Evolutionary conservation across 371 early-diverging fungal species (phyloP), one percentile per base, ranked within the genome.

Genomic region (Nematocida ironsii): DNA sequence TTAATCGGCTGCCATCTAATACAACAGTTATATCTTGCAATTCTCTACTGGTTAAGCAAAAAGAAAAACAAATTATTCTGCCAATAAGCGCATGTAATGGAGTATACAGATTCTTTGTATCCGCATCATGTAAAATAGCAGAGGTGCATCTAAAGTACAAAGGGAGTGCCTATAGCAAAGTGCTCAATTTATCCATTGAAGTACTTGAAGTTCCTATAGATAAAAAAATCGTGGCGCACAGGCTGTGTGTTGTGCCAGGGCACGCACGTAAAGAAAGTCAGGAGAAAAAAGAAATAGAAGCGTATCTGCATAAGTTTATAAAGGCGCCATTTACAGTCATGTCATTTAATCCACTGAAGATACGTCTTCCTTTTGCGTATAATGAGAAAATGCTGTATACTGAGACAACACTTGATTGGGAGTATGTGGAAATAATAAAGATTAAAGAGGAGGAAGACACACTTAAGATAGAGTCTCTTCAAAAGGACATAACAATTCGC

Each of bases 101-200:
- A 5, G 42, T 58, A 33, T 69, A 33, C 58, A 72, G 39, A 7
- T 72, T 42, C 9, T 64, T 64, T 44, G 27, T 64, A 42, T 25
- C 18, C 2, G 9, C 58, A 4, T 40, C 72, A 44, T 72, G 40
- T 40, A 33, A 7, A 13, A 9, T 57, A n/a, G n/a, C 27, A 27
- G 76, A 57, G 20, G 25, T 75, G n/a, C n/a, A 39, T 45, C 40
- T 75, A 11, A 54, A 68, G 20, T 25, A 75, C 66, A 66, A 64
- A 50, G 76, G 52, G 11, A 16, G 64, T 4, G 18, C 56, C 4
- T 68, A 72, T 50, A 68, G 47, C 33, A 33, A 75, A 11, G 40
- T 2, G 20, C 50, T 55, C 11, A n/a, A 42, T 13, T 42, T 75
- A 5, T 33, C 40, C 1, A 48, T 75, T 13, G 42, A 68, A 44